Percentiles rank a stretch among this genome's conserved stretches.
Conservation (phyloP, 2,329 filamentous ascomycete species). For the Trichoderma sp. region DNA sequence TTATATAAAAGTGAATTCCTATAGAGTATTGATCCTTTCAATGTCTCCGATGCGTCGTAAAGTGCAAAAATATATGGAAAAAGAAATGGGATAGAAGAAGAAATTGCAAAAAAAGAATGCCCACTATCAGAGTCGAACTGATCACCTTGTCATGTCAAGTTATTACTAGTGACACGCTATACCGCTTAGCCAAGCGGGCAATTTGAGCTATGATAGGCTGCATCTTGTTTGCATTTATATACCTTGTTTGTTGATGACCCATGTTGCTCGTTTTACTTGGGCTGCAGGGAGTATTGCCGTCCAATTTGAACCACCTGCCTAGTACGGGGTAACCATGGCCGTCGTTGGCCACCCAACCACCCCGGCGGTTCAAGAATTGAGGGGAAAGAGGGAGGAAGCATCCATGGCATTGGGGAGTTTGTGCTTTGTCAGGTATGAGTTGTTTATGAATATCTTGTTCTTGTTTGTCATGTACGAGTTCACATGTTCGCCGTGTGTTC, state of each 20-base stretch:
- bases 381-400: background rate
- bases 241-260: background rate
- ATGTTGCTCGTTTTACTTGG: background rate
- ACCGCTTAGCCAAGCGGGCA: conserved; percentile 21
- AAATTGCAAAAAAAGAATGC: conserved; percentile 2
- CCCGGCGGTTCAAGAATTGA: background rate
- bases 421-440: background rate
- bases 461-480: background rate
- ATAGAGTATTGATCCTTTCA: background rate
- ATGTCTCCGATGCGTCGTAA: background rate
- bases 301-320: background rate
- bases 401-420: background rate
- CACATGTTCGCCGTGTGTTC: background rate
- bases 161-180: conserved; percentile 20
- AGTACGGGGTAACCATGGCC: background rate
- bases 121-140: conserved; percentile 21
- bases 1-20: background rate
- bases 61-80: background rate
- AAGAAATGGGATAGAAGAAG: background rate
- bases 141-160: conserved; percentile 21
- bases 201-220: background rate
- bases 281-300: background rate
- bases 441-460: background rate
- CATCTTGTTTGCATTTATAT: background rate
- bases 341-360: background rate